phyloP scores from a whole-genome alignment of 495 filamentous ascomycete species.

The Achaetomiella virescens region DNA sequence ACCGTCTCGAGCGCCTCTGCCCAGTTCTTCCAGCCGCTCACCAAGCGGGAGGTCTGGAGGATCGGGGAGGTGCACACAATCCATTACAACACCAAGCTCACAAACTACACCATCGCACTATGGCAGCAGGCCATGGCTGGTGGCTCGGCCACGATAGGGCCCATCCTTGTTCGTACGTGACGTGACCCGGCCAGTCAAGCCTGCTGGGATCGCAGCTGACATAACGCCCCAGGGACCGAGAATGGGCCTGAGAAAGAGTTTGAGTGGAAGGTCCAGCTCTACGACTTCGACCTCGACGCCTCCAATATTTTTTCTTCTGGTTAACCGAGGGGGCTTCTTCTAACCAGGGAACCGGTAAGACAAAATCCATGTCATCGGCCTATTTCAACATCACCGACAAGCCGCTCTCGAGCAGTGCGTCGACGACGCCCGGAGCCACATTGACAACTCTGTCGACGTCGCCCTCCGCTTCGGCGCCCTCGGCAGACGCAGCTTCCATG shows the following conservation, averaged over 20 bases:
- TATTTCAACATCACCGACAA: constrained; percentile 30
- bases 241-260: constrained; percentile 13
- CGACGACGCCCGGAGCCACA: background rate
- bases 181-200: background rate
- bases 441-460: background rate
- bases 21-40: background rate
- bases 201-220: too few species aligned
- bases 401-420: background rate
- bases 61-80: constrained; percentile 15
- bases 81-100: constrained; percentile 9
- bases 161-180: constrained; percentile 18
- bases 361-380: constrained; percentile 14
- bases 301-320: constrained; percentile 33
- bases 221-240: constrained; percentile 11
- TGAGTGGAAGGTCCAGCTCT: constrained; percentile 30
- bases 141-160: constrained; percentile 15
- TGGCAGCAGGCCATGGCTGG: constrained; percentile 13
- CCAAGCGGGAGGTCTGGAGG: constrained; percentile 2
- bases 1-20: too few species aligned
- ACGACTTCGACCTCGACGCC: constrained; percentile 19
- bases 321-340: constrained; percentile 15
- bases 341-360: background rate
- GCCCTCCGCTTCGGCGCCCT: too few species aligned
- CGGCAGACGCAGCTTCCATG: too few species aligned
- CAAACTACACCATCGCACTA: constrained; percentile 17